Conservation (phyloP, 2,329 filamentous ascomycete genomes). For the Scedosporium aurantiacum region DNA sequence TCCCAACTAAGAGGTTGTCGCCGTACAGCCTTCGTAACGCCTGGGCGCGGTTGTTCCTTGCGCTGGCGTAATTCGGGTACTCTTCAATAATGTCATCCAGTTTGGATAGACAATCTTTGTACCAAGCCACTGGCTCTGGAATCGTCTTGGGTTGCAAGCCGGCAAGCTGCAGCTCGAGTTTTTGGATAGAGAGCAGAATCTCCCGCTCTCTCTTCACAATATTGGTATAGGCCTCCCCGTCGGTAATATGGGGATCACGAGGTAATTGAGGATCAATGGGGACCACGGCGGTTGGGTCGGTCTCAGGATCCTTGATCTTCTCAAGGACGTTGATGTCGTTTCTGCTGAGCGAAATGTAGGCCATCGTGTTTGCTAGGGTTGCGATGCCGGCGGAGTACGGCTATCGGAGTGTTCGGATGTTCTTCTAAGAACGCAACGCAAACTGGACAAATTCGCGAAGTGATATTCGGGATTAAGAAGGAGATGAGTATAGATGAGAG, state of each 20-base stretch:
- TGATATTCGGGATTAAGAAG: not conserved
- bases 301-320: constrained; percentile 58
- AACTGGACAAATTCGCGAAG: not conserved
- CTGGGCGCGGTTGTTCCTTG: constrained; percentile 65
- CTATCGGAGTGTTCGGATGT: not conserved
- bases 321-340: constrained; percentile 52
- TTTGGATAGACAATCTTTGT: constrained; percentile 32
- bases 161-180: constrained; percentile 41
- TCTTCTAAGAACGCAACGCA: not conserved
- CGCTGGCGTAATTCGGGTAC: constrained; percentile 58
- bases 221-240: constrained; percentile 37
- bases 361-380: constrained; percentile 26
- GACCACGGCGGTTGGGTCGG: constrained; percentile 41
- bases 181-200: constrained; percentile 43
- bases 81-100: constrained; percentile 46
- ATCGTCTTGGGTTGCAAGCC: constrained; percentile 25
- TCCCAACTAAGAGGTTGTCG: constrained; percentile 41
- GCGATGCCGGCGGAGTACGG: not conserved
- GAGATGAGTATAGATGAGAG: not conserved
- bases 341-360: constrained; percentile 36
- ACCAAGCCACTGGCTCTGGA: constrained; percentile 31
- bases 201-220: constrained; percentile 39
- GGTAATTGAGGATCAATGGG: constrained; percentile 43
- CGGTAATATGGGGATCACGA: constrained; percentile 46
- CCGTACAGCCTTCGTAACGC: constrained; percentile 51